Conservation (phyloP, 2,329 filamentous ascomycete genomes). For the Colletotrichum sp. region DNA sequence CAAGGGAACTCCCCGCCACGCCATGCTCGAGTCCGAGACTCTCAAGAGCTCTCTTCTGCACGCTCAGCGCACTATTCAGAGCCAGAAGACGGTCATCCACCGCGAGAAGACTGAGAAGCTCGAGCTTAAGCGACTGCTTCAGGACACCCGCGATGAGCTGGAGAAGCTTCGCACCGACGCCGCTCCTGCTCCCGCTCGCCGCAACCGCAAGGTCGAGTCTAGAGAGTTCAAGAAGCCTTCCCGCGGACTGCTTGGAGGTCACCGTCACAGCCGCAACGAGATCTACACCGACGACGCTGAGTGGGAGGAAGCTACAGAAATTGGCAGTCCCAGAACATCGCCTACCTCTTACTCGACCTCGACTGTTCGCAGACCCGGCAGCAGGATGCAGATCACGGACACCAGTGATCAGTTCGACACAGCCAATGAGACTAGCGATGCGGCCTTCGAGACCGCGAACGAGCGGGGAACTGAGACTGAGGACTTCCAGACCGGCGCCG, state of each 20-base stretch:
- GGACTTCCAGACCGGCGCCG: conserved; percentile 92
- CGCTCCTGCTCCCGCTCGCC: conserved; percentile 54
- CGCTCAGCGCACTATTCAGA: conserved; percentile 95
- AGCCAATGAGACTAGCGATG: conserved; percentile 76
- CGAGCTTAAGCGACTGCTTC: conserved; percentile 91
- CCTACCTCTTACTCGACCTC: conserved; percentile 33
- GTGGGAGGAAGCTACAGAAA: conserved; percentile 79
- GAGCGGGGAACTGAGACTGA: conserved; percentile 89
- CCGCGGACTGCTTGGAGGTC: conserved; percentile 72
- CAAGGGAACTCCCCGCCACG: conserved; percentile 90
- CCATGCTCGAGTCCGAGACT: conserved; percentile 93
- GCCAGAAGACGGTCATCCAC: conserved; percentile 91
- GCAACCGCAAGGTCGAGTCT: conserved; percentile 66
- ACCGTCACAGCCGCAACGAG: conserved; percentile 77
- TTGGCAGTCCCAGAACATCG: conserved; percentile 59
- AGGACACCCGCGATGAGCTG: conserved; percentile 92
- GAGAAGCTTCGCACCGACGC: conserved; percentile 70
- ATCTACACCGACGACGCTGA: conserved; percentile 80
- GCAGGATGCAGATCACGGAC: conserved; percentile 41
- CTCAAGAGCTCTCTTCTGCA: conserved; percentile 93
- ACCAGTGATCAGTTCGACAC: conserved; percentile 78
- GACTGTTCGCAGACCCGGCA: conserved; percentile 27
- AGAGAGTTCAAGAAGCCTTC: conserved; percentile 78
- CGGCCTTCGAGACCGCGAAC: conserved; percentile 71
- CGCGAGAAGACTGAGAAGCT: conserved; percentile 99